Percentiles rank a stretch among this genome's conserved stretches.
Conservation (phyloP, 2,329 filamentous ascomycete species). For the Mollisia scopiformis region DNA sequence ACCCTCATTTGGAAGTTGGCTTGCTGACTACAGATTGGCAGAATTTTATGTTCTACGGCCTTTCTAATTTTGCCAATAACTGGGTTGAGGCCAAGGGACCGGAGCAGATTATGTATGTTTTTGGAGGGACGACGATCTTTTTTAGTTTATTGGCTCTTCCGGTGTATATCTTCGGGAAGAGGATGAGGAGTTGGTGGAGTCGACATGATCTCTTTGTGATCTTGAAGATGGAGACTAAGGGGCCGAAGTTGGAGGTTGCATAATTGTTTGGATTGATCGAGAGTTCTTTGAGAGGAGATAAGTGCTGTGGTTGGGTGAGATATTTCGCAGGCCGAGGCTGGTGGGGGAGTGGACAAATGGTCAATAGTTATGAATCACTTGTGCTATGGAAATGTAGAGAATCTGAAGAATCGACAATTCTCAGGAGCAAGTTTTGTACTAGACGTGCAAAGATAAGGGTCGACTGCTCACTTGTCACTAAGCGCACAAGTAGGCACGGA, state of each 20-base stretch:
- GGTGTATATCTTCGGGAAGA: conserved; percentile 33
- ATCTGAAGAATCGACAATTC: too few species aligned
- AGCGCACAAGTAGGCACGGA: too few species aligned
- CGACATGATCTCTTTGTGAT: conserved; percentile 12
- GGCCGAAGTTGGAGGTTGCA: conserved; percentile 9
- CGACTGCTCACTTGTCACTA: too few species aligned
- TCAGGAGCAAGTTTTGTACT: too few species aligned
- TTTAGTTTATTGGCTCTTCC: conserved; percentile 24
- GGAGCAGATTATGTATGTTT: conserved; percentile 40
- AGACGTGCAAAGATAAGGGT: too few species aligned
- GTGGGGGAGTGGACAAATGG: too few species aligned
- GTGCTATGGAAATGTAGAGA: too few species aligned
- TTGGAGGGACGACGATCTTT: conserved; percentile 31
- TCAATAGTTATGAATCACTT: too few species aligned
- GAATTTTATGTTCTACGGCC: conserved; percentile 46
- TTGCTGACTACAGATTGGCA: not conserved
- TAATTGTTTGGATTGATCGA: not conserved
- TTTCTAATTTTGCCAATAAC: conserved; percentile 44
- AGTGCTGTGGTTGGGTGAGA: not conserved
- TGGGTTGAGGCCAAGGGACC: conserved; percentile 41
- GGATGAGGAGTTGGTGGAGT: conserved; percentile 27
- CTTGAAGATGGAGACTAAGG: conserved; percentile 15
- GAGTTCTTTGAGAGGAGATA: not conserved
- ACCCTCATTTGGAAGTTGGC: not conserved
- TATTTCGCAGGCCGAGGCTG: too few species aligned